Evolutionary conservation across 2,329 filamentous ascomycete species (phyloP).

Genomic region (Colletotrichum siamense): DNA sequence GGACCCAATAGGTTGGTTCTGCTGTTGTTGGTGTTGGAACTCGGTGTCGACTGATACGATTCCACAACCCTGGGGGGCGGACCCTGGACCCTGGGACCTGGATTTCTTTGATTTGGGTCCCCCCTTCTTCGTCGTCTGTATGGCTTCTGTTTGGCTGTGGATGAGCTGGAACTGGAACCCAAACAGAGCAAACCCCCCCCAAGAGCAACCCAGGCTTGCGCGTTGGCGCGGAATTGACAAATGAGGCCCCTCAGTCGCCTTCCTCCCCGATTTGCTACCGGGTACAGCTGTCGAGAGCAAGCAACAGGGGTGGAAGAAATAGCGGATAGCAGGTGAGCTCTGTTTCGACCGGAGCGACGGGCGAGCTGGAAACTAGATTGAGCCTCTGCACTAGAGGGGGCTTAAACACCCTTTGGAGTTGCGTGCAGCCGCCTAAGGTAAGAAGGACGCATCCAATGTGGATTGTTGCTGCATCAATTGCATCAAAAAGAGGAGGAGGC

Average conservation of each 20-base stretch:
- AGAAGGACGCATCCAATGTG: background rate
- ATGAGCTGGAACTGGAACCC: background rate
- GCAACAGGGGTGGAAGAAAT: background rate
- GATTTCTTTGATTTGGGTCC: background rate
- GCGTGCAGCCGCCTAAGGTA: background rate
- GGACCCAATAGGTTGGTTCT: slow-evolving; percentile 17
- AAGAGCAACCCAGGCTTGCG: background rate
- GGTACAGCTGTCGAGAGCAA: background rate
- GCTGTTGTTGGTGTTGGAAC: slow-evolving; percentile 3
- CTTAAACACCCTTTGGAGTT: background rate
- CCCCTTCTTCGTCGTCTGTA: background rate
- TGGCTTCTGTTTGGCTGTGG: background rate
- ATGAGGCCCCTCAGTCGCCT: slow-evolving; percentile 3
- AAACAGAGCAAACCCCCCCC: background rate
- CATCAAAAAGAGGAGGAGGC: background rate
- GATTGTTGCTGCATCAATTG: slow-evolving; percentile 11
- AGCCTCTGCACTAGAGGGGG: background rate
- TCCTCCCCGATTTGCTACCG: slow-evolving; percentile 19
- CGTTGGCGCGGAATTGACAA: background rate
- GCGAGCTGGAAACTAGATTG: background rate
- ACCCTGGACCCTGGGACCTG: slow-evolving; percentile 16
- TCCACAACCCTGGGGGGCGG: background rate
- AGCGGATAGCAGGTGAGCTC: background rate
- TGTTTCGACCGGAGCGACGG: background rate
- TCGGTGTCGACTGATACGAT: slow-evolving; percentile 7